These are phyloP conservation scores for Leptographium wingfieldii DNA, from an alignment of 2,329 filamentous ascomycete genomes.

Conservation along the genomic window DNA sequence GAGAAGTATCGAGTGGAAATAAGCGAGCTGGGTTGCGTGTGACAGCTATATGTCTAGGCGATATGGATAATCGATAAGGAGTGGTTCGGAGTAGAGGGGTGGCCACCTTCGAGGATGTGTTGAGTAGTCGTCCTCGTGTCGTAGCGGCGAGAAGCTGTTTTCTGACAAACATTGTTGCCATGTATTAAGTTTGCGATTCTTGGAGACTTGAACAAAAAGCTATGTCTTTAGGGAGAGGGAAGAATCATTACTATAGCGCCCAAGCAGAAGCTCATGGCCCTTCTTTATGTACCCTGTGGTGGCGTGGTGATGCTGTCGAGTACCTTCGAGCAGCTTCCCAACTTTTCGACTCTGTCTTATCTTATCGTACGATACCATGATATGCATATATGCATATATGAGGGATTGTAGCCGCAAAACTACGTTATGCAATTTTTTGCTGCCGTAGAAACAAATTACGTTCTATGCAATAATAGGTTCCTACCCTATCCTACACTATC, in stretches of 20 bases:
- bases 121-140: conserved; percentile 11
- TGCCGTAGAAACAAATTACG: too few species aligned
- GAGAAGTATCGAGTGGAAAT: conserved; percentile 28
- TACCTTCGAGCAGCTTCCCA: conserved; percentile 10
- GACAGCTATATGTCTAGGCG: not conserved
- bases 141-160: conserved; percentile 21
- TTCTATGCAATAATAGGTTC: too few species aligned
- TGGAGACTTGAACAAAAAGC: too few species aligned
- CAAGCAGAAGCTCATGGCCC: too few species aligned
- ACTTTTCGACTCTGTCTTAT: conserved; percentile 3
- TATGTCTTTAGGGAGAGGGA: not conserved
- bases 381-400: not conserved
- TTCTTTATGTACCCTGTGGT: not conserved
- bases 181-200: not conserved
- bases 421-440: too few species aligned
- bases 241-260: not conserved
- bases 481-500: too few species aligned
- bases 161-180: conserved; percentile 25
- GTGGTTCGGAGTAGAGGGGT: not conserved
- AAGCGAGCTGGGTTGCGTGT: conserved; percentile 2
- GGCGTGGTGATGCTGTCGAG: conserved; percentile 3
- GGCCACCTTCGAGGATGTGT: conserved; percentile 4
- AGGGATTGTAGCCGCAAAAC: too few species aligned
- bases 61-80: not conserved
- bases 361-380: not conserved